phyloP scores from a whole-genome alignment of 2,329 filamentous ascomycete species.

The Fonsecaea nubica region DNA sequence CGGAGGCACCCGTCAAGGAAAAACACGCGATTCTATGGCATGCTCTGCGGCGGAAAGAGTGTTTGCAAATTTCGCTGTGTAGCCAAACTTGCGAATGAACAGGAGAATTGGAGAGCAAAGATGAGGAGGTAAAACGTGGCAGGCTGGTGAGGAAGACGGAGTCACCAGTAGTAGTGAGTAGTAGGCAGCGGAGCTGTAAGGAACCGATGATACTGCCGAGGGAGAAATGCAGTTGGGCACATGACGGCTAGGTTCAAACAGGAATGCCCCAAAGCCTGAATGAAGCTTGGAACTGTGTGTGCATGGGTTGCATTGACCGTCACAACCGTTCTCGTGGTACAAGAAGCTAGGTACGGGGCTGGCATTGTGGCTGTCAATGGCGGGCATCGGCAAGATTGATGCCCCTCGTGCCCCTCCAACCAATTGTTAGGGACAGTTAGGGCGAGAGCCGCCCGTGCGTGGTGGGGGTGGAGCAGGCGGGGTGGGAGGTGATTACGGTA shows the following conservation, averaged over 20 bases:
- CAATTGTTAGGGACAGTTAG: background rate
- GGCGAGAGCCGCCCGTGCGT: background rate
- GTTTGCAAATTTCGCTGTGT: slow-evolving; percentile 1
- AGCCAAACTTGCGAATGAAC: slow-evolving; percentile 12
- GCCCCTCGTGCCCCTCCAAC: slow-evolving; percentile 7
- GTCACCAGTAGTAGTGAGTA: slow-evolving; percentile 1
- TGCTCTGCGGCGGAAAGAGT: slow-evolving; percentile 8
- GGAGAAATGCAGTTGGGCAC: slow-evolving; percentile 6
- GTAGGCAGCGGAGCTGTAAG: slow-evolving; percentile 13
- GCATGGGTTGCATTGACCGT: slow-evolving; percentile 17
- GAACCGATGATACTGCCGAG: slow-evolving; percentile 23
- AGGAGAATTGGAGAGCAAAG: slow-evolving; percentile 15
- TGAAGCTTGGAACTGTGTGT: background rate
- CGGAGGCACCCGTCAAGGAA: slow-evolving; percentile 12
- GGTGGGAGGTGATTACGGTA: background rate
- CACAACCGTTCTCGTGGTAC: background rate
- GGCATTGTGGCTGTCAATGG: slow-evolving; percentile 1
- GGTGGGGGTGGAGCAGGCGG: slow-evolving; percentile 23
- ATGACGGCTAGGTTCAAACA: slow-evolving; percentile 6
- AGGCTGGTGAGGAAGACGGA: slow-evolving; percentile 7
- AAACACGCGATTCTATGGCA: slow-evolving; percentile 29
- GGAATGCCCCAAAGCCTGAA: background rate
- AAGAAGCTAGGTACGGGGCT: background rate
- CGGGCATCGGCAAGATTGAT: background rate
- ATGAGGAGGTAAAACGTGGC: slow-evolving; percentile 23